phyloP scores from a whole-genome alignment of 805 yeast genomes.

The Candida anglica region DNA sequence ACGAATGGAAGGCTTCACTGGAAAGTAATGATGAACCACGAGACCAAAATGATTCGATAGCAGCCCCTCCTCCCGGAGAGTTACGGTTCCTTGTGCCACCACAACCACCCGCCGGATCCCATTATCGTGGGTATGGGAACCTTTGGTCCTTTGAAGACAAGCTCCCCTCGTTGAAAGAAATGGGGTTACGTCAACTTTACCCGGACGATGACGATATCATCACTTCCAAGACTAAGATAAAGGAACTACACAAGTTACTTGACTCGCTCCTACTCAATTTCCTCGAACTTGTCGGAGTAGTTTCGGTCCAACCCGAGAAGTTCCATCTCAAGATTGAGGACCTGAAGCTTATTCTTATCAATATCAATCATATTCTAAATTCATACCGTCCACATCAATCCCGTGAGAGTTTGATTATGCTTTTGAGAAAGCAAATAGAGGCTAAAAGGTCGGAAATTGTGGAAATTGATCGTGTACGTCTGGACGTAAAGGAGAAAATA shows the following conservation, averaged over 20 bases:
- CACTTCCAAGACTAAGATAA: slow-evolving; percentile 47
- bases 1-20: slow-evolving; percentile 18
- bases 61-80: slow-evolving; percentile 33
- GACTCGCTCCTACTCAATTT: slow-evolving; percentile 77
- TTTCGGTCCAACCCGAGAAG: slow-evolving; percentile 68
- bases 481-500: background rate
- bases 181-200: slow-evolving; percentile 78
- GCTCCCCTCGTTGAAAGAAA: slow-evolving; percentile 68
- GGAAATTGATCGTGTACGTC: slow-evolving; percentile 39
- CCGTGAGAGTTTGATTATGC: slow-evolving; percentile 78
- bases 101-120: slow-evolving; percentile 51
- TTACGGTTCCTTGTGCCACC: slow-evolving; percentile 66
- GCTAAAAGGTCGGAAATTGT: slow-evolving; percentile 53
- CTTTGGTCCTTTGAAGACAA: slow-evolving; percentile 81
- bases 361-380: slow-evolving; percentile 86
- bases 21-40: slow-evolving; percentile 4
- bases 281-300: slow-evolving; percentile 74
- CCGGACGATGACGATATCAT: slow-evolving; percentile 31
- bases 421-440: slow-evolving; percentile 67
- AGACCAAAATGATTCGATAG: slow-evolving; percentile 6
- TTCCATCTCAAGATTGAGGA: slow-evolving; percentile 65
- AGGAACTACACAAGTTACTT: slow-evolving; percentile 74
- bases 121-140: slow-evolving; percentile 85
- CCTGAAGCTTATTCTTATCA: slow-evolving; percentile 74
- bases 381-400: slow-evolving; percentile 95